A percentile compares a stretch with the other conserved stretches of the same genome.
These are phyloP conservation scores for Aspergillus baeticus DNA, from an alignment of 495 filamentous ascomycete genomes.

Conservation along the genomic window DNA sequence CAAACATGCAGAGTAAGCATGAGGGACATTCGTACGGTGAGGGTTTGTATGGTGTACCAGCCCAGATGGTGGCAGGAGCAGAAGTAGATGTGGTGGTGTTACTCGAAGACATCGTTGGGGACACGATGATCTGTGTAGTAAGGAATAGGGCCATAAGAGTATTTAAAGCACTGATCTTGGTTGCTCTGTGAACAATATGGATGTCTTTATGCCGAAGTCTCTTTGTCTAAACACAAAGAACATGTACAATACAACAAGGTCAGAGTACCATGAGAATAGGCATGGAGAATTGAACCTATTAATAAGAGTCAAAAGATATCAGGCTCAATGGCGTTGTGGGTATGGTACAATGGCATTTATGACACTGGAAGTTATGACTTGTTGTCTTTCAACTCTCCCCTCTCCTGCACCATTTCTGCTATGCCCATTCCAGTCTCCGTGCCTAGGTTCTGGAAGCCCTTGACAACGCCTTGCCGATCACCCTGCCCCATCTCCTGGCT, in stretches of 20 bases:
- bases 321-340: too few species aligned
- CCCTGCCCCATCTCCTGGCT: conserved; percentile 50
- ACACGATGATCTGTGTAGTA: not conserved
- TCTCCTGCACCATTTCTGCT: conserved; percentile 44
- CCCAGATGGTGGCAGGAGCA: too few species aligned
- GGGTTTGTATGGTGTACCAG: not conserved
- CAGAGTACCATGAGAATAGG: too few species aligned
- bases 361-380: not conserved
- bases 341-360: not conserved
- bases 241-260: too few species aligned
- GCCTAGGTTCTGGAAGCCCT: conserved; percentile 47
- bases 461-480: conserved; percentile 48
- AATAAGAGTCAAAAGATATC: too few species aligned
- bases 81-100: not conserved
- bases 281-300: too few species aligned
- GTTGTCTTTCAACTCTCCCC: conserved; percentile 21
- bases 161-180: too few species aligned
- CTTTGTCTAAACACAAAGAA: too few species aligned
- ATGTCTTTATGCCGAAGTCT: too few species aligned
- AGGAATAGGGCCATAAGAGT: too few species aligned
- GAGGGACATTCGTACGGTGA: not conserved
- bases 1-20: conserved; percentile 1
- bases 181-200: not conserved
- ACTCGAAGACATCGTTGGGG: not conserved
- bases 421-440: conserved; percentile 39